Percentiles rank a stretch among this genome's conserved stretches.
Evolutionary conservation across 2,329 filamentous ascomycete species (phyloP).

Genomic region (Colletotrichum liriopes): DNA sequence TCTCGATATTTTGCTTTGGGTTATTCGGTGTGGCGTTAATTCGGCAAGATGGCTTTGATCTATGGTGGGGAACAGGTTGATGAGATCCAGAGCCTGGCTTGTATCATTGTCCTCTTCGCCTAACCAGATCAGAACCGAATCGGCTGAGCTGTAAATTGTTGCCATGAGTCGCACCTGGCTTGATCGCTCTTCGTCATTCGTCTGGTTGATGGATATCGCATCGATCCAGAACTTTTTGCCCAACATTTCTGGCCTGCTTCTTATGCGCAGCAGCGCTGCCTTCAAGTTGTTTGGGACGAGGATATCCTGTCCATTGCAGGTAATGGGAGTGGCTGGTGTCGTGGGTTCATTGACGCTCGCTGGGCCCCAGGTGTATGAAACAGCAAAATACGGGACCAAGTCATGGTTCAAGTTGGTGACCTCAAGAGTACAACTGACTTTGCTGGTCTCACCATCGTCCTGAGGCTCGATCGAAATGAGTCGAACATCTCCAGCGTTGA

Average conservation of each 20-base stretch:
- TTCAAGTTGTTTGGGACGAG: not conserved
- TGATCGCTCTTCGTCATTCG: constrained; percentile 39
- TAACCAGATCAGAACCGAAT: constrained; percentile 36
- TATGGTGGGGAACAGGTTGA: not conserved
- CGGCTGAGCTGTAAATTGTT: constrained; percentile 40
- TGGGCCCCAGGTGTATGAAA: constrained; percentile 1
- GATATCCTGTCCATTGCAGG: constrained; percentile 2
- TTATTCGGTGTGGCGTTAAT: not conserved
- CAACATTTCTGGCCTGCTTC: not conserved
- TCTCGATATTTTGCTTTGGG: not conserved
- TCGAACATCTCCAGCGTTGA: not conserved
- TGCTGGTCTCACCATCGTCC: not conserved
- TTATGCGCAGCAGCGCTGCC: not conserved
- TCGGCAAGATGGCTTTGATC: not conserved
- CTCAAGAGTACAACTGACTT: not conserved
- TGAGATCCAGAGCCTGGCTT: not conserved
- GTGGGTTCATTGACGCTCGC: not conserved
- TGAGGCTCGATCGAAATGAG: not conserved
- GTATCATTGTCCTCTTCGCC: constrained; percentile 29
- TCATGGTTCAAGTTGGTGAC: not conserved
- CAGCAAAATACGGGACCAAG: not conserved
- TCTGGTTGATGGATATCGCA: constrained; percentile 43
- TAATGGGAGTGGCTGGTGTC: constrained; percentile 1
- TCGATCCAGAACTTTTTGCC: constrained; percentile 37
- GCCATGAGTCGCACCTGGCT: constrained; percentile 43